These are phyloP conservation scores for Alternaria arborescens DNA, from an alignment of 2,329 filamentous ascomycete species.

Conservation along the genomic window DNA sequence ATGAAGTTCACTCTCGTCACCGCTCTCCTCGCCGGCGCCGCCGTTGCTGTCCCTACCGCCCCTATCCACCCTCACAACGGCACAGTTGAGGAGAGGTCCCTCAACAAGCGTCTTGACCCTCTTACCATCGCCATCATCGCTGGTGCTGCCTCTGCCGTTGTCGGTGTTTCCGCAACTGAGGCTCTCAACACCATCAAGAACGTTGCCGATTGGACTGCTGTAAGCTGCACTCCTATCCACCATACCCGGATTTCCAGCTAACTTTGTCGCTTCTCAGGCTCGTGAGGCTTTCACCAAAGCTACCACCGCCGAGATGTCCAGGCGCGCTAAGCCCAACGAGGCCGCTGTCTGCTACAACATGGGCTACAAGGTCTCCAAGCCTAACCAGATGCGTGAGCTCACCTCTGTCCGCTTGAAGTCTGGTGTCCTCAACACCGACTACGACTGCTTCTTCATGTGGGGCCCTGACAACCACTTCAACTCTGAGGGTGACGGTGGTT, in stretches of 20 bases:
- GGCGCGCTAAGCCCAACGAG: neutral
- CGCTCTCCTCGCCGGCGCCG: neutral
- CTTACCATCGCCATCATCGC: neutral
- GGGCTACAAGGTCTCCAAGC: conserved; percentile 1
- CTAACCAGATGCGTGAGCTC: conserved; percentile 2
- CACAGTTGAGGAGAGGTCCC: neutral
- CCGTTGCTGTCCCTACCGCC: neutral
- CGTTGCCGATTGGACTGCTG: neutral
- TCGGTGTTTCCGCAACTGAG: neutral
- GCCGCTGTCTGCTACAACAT: conserved; percentile 4
- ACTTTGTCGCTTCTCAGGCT: neutral
- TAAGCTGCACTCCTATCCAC: neutral
- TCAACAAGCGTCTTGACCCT: neutral
- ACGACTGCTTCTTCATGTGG: conserved; percentile 3
- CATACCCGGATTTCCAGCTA: neutral
- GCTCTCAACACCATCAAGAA: neutral
- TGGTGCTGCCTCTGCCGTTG: neutral
- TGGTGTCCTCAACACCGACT: conserved; percentile 2
- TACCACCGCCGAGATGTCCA: neutral
- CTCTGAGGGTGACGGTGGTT: conserved; percentile 1
- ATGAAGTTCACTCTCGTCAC: conserved; percentile 2
- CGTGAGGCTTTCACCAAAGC: conserved; percentile 1
- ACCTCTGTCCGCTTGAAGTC: conserved; percentile 2
- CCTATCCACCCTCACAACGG: neutral
- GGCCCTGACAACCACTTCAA: conserved; percentile 1